Conservation (phyloP, 805 yeast genomes). For the Candida dajiaensis region DNA sequence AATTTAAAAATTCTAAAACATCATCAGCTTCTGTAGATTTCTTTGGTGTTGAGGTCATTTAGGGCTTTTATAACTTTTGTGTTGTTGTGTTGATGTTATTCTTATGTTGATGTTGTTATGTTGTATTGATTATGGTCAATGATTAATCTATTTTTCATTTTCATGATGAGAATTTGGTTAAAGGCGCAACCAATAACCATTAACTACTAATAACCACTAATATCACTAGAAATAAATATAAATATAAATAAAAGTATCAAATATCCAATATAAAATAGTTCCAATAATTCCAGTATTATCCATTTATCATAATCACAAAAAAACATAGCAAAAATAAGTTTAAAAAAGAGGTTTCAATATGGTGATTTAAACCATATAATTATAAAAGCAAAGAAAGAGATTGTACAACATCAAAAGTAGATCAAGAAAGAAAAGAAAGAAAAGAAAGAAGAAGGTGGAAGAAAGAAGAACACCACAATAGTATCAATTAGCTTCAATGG, state of each 20-base stretch:
- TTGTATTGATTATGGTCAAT: no score
- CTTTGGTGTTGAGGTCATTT: conserved; percentile 20
- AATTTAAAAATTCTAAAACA: conserved; percentile 73
- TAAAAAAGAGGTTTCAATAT: no score
- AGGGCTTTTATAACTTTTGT: background rate
- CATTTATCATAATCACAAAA: background rate
- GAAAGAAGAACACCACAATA: background rate
- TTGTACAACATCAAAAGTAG: no score
- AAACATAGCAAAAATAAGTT: background rate
- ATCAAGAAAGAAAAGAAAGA: background rate
- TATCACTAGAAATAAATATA: background rate
- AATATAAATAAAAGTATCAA: background rate
- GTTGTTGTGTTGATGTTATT: no score
- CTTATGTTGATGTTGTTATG: no score
- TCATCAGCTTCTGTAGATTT: conserved; percentile 57
- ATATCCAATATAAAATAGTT: background rate
- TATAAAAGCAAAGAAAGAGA: no score
- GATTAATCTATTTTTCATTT: no score
- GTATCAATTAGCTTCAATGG: background rate
- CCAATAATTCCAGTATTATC: background rate
- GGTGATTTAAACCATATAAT: no score
- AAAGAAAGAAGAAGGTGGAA: background rate
- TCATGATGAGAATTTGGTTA: no score
- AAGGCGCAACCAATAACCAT: no score
- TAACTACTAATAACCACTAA: no score